A percentile compares a stretch with the other conserved stretches of the same genome.
Evolutionary conservation across 1,139 yeast genomes (phyloP).

Genomic region (Debaryomycetaceae sp.): DNA sequence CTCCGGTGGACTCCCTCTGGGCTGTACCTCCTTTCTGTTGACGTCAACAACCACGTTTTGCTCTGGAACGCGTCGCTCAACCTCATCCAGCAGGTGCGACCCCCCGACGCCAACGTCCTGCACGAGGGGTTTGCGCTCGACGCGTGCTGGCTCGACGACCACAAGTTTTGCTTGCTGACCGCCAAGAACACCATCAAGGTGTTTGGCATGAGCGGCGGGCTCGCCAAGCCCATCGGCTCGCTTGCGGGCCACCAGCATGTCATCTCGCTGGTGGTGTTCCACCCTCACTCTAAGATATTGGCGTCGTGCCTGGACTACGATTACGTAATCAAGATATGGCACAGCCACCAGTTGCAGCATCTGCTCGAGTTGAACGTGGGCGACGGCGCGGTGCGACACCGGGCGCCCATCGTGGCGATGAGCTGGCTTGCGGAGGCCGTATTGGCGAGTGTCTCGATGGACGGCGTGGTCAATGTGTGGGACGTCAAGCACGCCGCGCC

Average conservation of each 20-base stretch:
- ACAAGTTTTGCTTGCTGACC: slow-evolving; percentile 69
- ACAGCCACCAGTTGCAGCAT: slow-evolving; percentile 51
- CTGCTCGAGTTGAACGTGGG: slow-evolving; percentile 24
- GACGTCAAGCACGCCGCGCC: slow-evolving; percentile 41
- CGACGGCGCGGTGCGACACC: slow-evolving; percentile 24
- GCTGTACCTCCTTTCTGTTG: slow-evolving; percentile 31
- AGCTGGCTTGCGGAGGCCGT: slow-evolving; percentile 42
- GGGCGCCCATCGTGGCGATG: slow-evolving; percentile 52
- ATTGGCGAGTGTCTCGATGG: slow-evolving; percentile 51
- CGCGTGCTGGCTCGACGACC: slow-evolving; percentile 68
- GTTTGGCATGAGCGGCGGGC: slow-evolving; percentile 35
- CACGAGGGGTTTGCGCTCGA: too few species aligned
- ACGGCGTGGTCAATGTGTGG: slow-evolving; percentile 72
- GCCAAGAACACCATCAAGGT: slow-evolving; percentile 53
- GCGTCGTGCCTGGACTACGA: slow-evolving; percentile 75
- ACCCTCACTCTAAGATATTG: slow-evolving; percentile 46
- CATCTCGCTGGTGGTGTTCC: slow-evolving; percentile 55
- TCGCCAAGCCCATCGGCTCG: slow-evolving; percentile 49
- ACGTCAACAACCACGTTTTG: slow-evolving; percentile 27
- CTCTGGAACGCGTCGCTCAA: slow-evolving; percentile 37
- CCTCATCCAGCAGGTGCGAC: slow-evolving; percentile 24
- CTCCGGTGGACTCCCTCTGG: slow-evolving; percentile 37
- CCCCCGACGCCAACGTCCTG: slow-evolving; percentile 10
- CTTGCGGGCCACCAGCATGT: slow-evolving; percentile 67
- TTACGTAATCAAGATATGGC: slow-evolving; percentile 68